A percentile compares a stretch with the other conserved stretches of the same genome.
These are phyloP conservation scores for Takashimella koratensis DNA, from an alignment of 1,284 basidiomycete genomes.

Conservation along the genomic window DNA sequence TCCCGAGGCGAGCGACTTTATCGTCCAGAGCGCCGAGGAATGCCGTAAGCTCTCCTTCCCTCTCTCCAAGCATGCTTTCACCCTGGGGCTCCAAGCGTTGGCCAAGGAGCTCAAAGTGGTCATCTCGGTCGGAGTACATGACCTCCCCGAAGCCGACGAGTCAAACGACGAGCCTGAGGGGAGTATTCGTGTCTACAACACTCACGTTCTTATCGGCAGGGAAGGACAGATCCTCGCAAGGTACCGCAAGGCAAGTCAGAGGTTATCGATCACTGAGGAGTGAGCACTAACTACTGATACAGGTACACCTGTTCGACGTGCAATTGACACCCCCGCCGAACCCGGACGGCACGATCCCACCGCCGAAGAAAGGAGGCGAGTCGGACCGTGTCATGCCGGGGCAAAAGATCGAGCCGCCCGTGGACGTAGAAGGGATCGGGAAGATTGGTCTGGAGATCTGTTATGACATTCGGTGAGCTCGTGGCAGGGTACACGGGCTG, in stretches of 20 bases:
- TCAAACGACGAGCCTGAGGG: slow-evolving; percentile 26
- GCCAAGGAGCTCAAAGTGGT: slow-evolving; percentile 48
- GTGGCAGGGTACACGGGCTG: neutral
- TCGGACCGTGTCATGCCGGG: slow-evolving; percentile 46
- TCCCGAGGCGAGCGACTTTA: slow-evolving; percentile 55
- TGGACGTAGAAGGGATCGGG: slow-evolving; percentile 45
- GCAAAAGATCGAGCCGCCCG: slow-evolving; percentile 28
- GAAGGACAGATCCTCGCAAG: slow-evolving; percentile 44
- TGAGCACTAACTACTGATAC: neutral
- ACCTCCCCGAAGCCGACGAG: slow-evolving; percentile 42
- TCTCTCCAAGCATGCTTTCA: slow-evolving; percentile 30
- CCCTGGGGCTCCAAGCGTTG: slow-evolving; percentile 40
- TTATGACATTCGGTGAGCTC: slow-evolving; percentile 52
- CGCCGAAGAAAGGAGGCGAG: slow-evolving; percentile 33
- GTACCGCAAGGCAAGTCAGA: slow-evolving; percentile 49
- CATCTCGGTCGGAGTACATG: slow-evolving; percentile 53
- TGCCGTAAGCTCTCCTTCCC: slow-evolving; percentile 34
- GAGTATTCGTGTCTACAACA: slow-evolving; percentile 50
- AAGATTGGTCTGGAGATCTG: slow-evolving; percentile 53
- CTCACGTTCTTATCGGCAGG: slow-evolving; percentile 50
- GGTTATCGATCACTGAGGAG: neutral
- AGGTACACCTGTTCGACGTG: slow-evolving; percentile 55
- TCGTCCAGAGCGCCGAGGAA: slow-evolving; percentile 45
- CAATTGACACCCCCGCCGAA: slow-evolving; percentile 38
- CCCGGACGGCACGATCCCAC: slow-evolving; percentile 24